A percentile compares a stretch with the other conserved stretches of the same genome.
Evolutionary conservation across 2,329 filamentous ascomycete genomes (phyloP).

Genomic region (Hymenoscyphus albidus): DNA sequence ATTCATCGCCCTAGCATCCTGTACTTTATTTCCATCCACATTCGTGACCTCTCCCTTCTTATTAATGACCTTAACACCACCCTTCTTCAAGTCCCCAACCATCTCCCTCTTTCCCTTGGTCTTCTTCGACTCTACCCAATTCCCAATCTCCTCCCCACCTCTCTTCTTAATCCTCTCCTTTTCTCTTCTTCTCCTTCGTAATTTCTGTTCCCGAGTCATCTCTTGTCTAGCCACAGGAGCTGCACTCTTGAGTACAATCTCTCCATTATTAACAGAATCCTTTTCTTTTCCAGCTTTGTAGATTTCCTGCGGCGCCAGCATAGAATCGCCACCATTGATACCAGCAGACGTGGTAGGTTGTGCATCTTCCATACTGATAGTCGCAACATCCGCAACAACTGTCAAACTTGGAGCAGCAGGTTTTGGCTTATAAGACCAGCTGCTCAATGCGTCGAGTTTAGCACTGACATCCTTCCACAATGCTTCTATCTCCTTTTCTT

Average conservation of each 20-base stretch:
- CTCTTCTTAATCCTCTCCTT: constrained; percentile 81
- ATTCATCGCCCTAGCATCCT: constrained; percentile 46
- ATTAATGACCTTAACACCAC: constrained; percentile 87
- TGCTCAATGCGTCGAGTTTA: constrained; percentile 83
- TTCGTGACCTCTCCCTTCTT: constrained; percentile 83
- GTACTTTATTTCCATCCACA: constrained; percentile 74
- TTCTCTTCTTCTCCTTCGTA: constrained; percentile 69
- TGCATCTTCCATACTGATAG: constrained; percentile 90
- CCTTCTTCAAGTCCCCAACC: constrained; percentile 63
- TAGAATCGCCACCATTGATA: constrained; percentile 62
- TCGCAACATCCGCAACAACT: constrained; percentile 86
- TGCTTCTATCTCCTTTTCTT: constrained; percentile 76
- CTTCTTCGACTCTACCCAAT: constrained; percentile 55
- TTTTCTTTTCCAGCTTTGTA: constrained; percentile 75
- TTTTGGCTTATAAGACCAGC: constrained; percentile 94
- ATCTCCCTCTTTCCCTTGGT: constrained; percentile 50
- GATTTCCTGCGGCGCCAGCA: constrained; percentile 89
- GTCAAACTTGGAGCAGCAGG: constrained; percentile 76
- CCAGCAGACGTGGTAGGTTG: constrained; percentile 79
- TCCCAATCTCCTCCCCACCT: constrained; percentile 45
- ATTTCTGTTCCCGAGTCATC: constrained; percentile 82
- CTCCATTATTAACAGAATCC: constrained; percentile 53
- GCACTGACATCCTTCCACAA: constrained; percentile 79
- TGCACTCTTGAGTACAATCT: constrained; percentile 74
- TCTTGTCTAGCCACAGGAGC: constrained; percentile 77